A percentile compares a stretch with the other conserved stretches of the same genome.
Conservation (phyloP, 495 filamentous ascomycete species). For the Hypomontagnella monticulosa region DNA sequence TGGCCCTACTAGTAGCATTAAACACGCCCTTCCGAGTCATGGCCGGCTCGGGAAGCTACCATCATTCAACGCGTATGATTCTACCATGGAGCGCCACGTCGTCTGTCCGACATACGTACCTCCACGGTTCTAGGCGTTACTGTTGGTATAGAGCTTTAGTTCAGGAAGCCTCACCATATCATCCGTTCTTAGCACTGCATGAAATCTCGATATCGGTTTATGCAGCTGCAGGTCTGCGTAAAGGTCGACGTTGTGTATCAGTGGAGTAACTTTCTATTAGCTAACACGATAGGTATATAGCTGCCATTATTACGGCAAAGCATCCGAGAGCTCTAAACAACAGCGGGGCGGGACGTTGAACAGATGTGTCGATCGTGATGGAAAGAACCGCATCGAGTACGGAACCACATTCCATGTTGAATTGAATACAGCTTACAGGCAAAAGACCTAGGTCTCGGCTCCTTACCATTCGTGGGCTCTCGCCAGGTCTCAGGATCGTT, state of each 20-base stretch:
- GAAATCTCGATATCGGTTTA: conserved; percentile 3
- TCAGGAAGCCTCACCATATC: conserved; percentile 8
- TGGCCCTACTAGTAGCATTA: conserved; percentile 16
- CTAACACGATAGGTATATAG: conserved; percentile 1
- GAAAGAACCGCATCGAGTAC: conserved; percentile 20
- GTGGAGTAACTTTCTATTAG: conserved; percentile 3
- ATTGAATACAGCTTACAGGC: conserved; percentile 11
- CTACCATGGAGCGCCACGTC: conserved; percentile 15
- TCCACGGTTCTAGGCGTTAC: conserved; percentile 2
- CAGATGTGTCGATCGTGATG: conserved; percentile 19
- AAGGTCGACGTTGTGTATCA: conserved; percentile 6
- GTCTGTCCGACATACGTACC: conserved; percentile 6
- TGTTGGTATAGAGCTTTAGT: conserved; percentile 3
- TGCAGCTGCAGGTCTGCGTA: conserved; percentile 10
- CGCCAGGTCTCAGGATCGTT: conserved; percentile 25
- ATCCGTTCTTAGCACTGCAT: background rate
- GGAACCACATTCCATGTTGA: conserved; percentile 25
- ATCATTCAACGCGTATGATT: conserved; percentile 2
- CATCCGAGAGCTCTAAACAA: conserved; percentile 23
- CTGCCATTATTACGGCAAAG: conserved; percentile 21
- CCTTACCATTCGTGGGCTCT: conserved; percentile 23
- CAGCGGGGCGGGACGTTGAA: conserved; percentile 18
- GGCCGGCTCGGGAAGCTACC: background rate
- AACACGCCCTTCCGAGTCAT: conserved; percentile 4
- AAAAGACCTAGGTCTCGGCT: conserved; percentile 28